Evolutionary conservation across 306 rosid species (phyloP).

Genomic region (Glycine tomentella): DNA sequence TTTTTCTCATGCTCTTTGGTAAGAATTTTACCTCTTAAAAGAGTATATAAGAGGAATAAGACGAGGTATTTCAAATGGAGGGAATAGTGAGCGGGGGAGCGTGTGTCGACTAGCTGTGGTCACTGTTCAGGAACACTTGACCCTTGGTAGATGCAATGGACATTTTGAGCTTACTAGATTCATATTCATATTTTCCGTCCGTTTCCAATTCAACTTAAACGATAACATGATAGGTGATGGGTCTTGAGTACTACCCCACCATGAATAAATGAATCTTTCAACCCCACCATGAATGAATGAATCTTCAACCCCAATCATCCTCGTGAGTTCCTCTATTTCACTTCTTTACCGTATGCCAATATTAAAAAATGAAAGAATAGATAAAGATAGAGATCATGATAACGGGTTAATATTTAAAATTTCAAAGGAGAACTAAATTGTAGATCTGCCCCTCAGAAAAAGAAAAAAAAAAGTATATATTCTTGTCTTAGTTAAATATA

Average conservation of each 20-base stretch:
- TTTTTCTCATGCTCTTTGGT: too few species aligned
- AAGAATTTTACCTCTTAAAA: too few species aligned
- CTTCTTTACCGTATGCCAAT: neutral
- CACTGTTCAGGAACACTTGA: neutral
- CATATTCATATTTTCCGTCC: neutral
- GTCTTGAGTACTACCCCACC: neutral
- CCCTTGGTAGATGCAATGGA: neutral
- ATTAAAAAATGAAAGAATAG: neutral
- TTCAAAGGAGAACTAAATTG: neutral
- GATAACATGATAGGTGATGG: neutral
- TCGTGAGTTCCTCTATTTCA: neutral
- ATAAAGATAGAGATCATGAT: neutral
- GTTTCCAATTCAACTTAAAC: neutral
- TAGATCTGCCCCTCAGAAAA: too few species aligned
- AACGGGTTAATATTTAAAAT: neutral
- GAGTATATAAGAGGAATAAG: too few species aligned
- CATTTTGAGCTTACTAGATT: neutral
- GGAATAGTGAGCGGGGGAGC: too few species aligned
- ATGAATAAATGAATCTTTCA: neutral
- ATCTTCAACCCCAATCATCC: neutral
- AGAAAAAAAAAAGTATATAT: too few species aligned
- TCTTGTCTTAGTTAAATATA: too few species aligned
- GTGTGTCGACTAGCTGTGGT: too few species aligned
- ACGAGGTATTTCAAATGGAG: too few species aligned
- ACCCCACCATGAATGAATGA: neutral